Evolutionary conservation across 2,329 filamentous ascomycete species (phyloP), one percentile per base, ranked within the genome.

Genomic region (Chrysosporium queenslandicum): DNA sequence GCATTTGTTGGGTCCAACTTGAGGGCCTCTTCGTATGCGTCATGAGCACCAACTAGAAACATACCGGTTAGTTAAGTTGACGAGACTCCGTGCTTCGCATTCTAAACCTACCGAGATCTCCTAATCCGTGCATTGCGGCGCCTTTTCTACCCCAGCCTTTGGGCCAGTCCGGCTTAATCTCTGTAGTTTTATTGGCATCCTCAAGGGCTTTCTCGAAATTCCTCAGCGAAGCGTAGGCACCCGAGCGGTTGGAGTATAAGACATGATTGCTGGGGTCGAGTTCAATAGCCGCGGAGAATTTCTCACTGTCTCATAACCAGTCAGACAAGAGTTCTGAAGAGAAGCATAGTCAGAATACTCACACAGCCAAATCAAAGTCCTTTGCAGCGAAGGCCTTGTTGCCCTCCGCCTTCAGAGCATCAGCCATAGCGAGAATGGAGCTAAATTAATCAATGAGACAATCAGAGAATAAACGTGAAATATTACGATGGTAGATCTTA

Each of bases 301-400:
- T 92, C 61, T 90, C 85, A 69, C 91, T 96, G 61, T 40, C 45
- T 37, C 29, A n/a, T 50, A 21, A 32, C 43, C 55, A 37, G 53
- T 34, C 45, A 56, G 34, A 25, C 18, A 49, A 8, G 48, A 23
- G n/a, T 23, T 12, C n/a, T 12, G 29, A 46, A 3, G 23, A 30
- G 23, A 47, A 46, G 20, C 8, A 27, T 4, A 54, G 43, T 23
- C n/a, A 37, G 47, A 21, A n/a, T 29, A 82, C 87, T 73, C 80
- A 97, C 91, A 95, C 82, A 66, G 92, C 92, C 70, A 91, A 88
- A 65, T 89, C 80, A 70, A 95, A 98, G 73, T 97, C 89, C 80
- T 97, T 97, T 58, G 87, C 89, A 60, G 88, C 85, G 72, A 98
- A 98, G 72, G 94, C 90, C 78, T 94, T 94, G 79, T 98, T 98